Percentiles rank a stretch among this genome's conserved stretches.
Evolutionary conservation across 768 basidiomycete species (phyloP).

Genomic region (Filobasidium wieringae): DNA sequence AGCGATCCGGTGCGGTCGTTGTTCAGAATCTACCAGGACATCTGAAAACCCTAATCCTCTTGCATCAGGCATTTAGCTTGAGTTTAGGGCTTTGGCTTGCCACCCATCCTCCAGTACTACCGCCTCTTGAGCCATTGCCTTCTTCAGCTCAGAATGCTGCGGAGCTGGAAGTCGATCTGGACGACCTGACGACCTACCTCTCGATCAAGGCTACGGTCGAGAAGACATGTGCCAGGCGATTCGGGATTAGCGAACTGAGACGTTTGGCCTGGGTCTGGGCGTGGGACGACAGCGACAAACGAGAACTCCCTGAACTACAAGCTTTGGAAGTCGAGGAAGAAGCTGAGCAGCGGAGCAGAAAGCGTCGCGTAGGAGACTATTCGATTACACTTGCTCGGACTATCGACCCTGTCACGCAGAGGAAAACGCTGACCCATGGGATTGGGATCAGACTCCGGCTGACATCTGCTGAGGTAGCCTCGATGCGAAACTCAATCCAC

Average conservation of each 20-base stretch:
- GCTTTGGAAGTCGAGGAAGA: background rate
- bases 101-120: slow-evolving; percentile 34
- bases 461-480: slow-evolving; percentile 21
- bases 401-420: slow-evolving; percentile 21
- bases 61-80: slow-evolving; percentile 34
- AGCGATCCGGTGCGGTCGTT: background rate
- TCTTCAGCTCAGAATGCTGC: background rate
- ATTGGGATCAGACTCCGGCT: slow-evolving; percentile 32
- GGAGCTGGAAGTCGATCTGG: slow-evolving; percentile 17
- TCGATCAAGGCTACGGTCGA: slow-evolving; percentile 31
- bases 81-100: slow-evolving; percentile 34
- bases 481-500: slow-evolving; percentile 26
- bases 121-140: slow-evolving; percentile 26
- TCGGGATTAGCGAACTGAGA: slow-evolving; percentile 27
- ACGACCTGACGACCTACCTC: slow-evolving; percentile 30
- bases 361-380: background rate
- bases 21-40: slow-evolving; percentile 25
- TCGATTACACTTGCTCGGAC: slow-evolving; percentile 29
- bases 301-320: slow-evolving; percentile 3
- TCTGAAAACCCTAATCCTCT: slow-evolving; percentile 29
- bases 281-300: slow-evolving; percentile 27
- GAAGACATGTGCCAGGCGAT: slow-evolving; percentile 25
- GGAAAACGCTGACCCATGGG: slow-evolving; percentile 33
- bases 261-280: slow-evolving; percentile 36
- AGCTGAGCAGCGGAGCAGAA: background rate